Percentiles rank a stretch among this genome's conserved stretches.
Evolutionary conservation across 129 eudicot species (phyloP).

Genomic region (Tagetes patula): DNA sequence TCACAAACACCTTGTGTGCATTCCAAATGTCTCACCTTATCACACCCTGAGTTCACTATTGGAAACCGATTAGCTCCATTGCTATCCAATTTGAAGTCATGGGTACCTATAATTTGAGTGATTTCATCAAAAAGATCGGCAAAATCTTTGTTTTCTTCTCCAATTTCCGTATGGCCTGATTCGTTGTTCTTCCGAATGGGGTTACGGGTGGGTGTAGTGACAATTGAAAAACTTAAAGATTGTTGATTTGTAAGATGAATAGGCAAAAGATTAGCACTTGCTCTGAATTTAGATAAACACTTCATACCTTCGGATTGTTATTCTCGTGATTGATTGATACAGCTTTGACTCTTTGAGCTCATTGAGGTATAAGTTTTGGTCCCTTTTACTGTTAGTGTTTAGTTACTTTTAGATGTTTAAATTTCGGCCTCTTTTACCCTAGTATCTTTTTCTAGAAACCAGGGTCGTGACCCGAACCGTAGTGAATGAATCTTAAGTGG

Average conservation of each 20-base stretch:
- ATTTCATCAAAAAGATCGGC: constrained; percentile 62
- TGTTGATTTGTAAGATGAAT: constrained; percentile 29
- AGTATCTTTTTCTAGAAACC: no score
- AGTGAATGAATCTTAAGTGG: no score
- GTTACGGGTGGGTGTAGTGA: constrained; percentile 26
- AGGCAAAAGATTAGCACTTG: constrained; percentile 25
- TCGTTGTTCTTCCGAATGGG: constrained; percentile 34
- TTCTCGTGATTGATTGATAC: not conserved
- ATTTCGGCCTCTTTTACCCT: no score
- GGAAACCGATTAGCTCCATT: constrained; percentile 27
- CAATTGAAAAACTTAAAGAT: constrained; percentile 18
- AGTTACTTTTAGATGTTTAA: constrained; percentile 7
- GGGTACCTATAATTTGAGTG: constrained; percentile 57
- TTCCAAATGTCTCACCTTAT: not conserved
- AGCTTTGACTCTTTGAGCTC: not conserved
- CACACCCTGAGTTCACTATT: not conserved
- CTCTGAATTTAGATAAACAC: constrained; percentile 34
- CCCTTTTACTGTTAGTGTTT: not conserved
- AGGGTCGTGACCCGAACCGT: no score
- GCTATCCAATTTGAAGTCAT: constrained; percentile 23
- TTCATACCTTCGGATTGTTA: constrained; percentile 38
- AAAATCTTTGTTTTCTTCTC: constrained; percentile 29
- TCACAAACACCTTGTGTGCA: constrained; percentile 59
- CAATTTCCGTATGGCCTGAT: constrained; percentile 14
- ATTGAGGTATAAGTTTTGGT: no score